Base-by-base conservation (phyloP, 768 basidiomycete species). In the Kwoniella heveanensis region DNA sequence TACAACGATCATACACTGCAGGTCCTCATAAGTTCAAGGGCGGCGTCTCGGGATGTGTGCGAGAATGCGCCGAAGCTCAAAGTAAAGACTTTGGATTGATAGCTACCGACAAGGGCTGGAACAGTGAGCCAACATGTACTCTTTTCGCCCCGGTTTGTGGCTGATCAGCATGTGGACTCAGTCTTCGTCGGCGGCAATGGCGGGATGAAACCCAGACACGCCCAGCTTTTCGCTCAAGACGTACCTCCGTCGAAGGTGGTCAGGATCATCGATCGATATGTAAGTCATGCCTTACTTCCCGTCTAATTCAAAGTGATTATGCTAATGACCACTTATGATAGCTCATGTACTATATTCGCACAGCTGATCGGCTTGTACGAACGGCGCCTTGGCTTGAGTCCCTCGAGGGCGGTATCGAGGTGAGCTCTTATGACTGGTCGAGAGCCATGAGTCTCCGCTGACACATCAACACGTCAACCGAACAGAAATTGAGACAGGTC, bases 61-160 rank as follows among this genome's bases (percentile, higher is more conserved):
- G 88, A 19, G 89, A 90, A 73, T 90, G 89, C 64, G 89, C 88
- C 0, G 89, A 90, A 77, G 88, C 89, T 1, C 89, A 90, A 69
- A 81, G 81, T 13, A 88, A 86, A 72, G 88, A 90, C 76, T 90
- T 90, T 68, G 88, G 88, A 13, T 78, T 89, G 39, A 90, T 90
- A 60, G 88, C 88, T 1, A 88, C 88, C 0, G 86, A 86, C 78
- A 89, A 90, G 77, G 88, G 88, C n/a, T 90, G 88, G 88, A 89
- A 90, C 69, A 67, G 66, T 71, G 44, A 51, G 65, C 59, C 25
- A n/a, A n/a, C n/a, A n/a, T n/a, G n/a, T n/a, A n/a, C n/a, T n/a
- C n/a, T n/a, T n/a, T n/a, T n/a, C n/a, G n/a, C n/a, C n/a, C 8
- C 48, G 5, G 29, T 22, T 13, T 44, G 39, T 44, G 39, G 17